Evolutionary conservation across 768 basidiomycete genomes (phyloP).

Genomic region (Pulveroboletus sp.): DNA sequence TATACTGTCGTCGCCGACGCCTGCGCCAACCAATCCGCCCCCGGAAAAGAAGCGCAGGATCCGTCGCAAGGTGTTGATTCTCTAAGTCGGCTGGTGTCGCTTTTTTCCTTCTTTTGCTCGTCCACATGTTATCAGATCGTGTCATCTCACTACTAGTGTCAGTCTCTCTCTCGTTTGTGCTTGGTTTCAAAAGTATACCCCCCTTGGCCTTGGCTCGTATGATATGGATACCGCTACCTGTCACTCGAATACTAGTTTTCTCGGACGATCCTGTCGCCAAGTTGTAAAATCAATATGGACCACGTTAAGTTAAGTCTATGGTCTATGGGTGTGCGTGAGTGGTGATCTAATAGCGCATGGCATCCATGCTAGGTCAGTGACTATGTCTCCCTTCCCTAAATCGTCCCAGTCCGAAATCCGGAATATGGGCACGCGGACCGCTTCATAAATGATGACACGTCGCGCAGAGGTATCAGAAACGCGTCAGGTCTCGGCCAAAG

Average conservation of each 20-base stretch:
- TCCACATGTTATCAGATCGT: too few relatives aligned
- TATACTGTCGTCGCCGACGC: slow-evolving; percentile 1
- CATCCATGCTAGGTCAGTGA: too few relatives aligned
- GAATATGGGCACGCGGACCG: neutral
- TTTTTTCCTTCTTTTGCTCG: neutral
- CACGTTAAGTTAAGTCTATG: neutral
- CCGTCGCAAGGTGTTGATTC: slow-evolving; percentile 29
- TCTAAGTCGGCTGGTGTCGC: slow-evolving; percentile 8
- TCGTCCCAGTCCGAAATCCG: neutral
- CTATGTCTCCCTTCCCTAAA: too few relatives aligned
- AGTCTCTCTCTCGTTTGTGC: neutral
- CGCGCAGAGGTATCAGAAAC: slow-evolving; percentile 42
- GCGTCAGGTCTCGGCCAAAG: slow-evolving; percentile 70
- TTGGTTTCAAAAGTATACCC: slow-evolving; percentile 15
- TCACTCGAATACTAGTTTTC: slow-evolving; percentile 6
- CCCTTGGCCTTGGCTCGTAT: neutral
- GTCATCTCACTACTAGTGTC: slow-evolving; percentile 4
- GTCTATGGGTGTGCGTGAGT: slow-evolving; percentile 10
- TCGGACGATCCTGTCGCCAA: slow-evolving; percentile 14
- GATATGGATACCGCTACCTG: slow-evolving; percentile 23
- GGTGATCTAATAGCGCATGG: neutral
- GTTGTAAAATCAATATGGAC: neutral
- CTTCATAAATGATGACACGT: neutral
- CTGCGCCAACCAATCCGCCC: slow-evolving; percentile 6
- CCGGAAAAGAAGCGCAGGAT: slow-evolving; percentile 31